Base-by-base conservation (phyloP, 768 basidiomycete species). In the Kwoniella sp. region DNA sequence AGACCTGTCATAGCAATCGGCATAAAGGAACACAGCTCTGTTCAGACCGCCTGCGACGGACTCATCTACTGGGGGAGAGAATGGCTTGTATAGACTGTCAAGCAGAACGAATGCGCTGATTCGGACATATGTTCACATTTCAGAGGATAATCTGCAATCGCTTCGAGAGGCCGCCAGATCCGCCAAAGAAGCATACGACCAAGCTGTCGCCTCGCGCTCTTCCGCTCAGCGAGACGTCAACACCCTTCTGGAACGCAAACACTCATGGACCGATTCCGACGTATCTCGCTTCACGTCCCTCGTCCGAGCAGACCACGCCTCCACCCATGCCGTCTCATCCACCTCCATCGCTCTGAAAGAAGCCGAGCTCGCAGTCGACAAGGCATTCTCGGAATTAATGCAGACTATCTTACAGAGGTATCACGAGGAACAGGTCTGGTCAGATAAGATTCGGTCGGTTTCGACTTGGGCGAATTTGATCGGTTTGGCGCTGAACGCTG, bases 341-440 rank as follows among this genome's bases (percentile, higher is more conserved):
- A 86, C 90, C 0, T 93, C 95, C 72, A 79, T 77, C 7, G 84
- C 83, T 19, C 88, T 90, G 2, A 84, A 85, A 22, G 84, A 86
- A 44, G 84, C 86, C 1, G 96, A 99, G 70, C 85, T 86, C 55
- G 86, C 85, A 1, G 91, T 92, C 19, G 96, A 99, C 69, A 85
- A 85, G 49, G 90, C 89, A 70, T 96, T 98, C 77, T 67, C 84
- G 73, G 88, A 87, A 75, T 84, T 97, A 68, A 90, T 95, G 88
- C 87, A 87, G 60, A 83, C 85, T 10, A 98, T 98, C 73, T 85
- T 99, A 63, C 74, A 80, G 49, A 72, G 95, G 40, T 98, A 98
- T 79, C 95, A 98, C 82, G 95, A 97, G 81, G 96, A 99, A 78
- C 96, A 99, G 79, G 87, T 97, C 1, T 99, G 96, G 96, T 92